Base-by-base conservation (phyloP, 768 basidiomycete species). In the Coprinopsis marcescibilis region DNA sequence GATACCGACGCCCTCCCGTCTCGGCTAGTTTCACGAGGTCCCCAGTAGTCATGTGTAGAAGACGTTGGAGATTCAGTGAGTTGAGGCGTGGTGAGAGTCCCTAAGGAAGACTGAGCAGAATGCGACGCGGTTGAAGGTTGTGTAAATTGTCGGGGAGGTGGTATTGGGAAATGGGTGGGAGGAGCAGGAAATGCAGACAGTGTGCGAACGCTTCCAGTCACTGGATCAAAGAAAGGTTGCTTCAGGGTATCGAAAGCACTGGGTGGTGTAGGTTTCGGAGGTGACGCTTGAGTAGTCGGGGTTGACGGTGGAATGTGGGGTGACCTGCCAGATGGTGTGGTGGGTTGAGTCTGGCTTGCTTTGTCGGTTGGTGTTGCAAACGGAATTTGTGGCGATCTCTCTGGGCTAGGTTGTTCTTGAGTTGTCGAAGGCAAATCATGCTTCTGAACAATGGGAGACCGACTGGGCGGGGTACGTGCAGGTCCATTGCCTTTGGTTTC, bases 111-210 rank as follows among this genome's bases (percentile, higher is more conserved):
- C 17, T 49, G 47, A 26, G 21, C 30, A 25, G 47, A 46, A 21
- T 39, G 35, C 54, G 53, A 57, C 55, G 49, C 56, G 43, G 4
- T 40, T 14, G 39, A 32, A 11, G 52, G 44, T 39, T 57, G 55
- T 17, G 55, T 57, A 37, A 55, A 53, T 36, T 54, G 50, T 42
- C 62, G 60, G 15, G 60, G 64, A 23, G 77, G 73, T 27, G 81
- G 85, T 12, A 82, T 62, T 11, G 85, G 85, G 48, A 83, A 77
- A 59, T 87, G 84, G 0, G 77, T 78, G 0, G 86, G 86, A 13
- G 86, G 86, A 0, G 73, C 63, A 19, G 86, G 86, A 60, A 89
- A 89, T 0, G 80, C 81, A 25, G 81, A 84, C 19, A 89, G 66
- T 1, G 84, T 82, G 15, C 81, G 72, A n/a, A 85, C 71, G 21